phyloP scores from a whole-genome alignment of 1,139 yeast species.

The Protomyces inouyei region DNA sequence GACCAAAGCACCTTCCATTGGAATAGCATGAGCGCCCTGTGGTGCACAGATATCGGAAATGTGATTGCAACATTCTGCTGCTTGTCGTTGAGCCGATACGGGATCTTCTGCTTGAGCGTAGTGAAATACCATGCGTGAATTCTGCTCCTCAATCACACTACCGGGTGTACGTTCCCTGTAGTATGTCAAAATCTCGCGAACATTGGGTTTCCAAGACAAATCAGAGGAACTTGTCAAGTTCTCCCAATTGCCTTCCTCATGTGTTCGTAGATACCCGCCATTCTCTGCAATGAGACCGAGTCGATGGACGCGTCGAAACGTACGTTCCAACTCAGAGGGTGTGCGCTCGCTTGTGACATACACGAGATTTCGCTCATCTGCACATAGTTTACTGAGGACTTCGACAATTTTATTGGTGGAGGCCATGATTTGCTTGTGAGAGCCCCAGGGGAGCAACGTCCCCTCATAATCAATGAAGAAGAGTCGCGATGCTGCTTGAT shows the following conservation, averaged over 20 bases:
- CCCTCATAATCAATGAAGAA: slow-evolving; percentile 37
- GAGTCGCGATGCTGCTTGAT: slow-evolving; percentile 36
- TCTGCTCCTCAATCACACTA: slow-evolving; percentile 64
- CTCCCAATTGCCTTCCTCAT: slow-evolving; percentile 52
- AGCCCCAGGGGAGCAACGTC: slow-evolving; percentile 32
- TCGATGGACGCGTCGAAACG: slow-evolving; percentile 61
- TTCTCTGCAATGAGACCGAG: slow-evolving; percentile 85
- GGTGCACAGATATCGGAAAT: slow-evolving; percentile 67
- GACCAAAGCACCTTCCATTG: slow-evolving; percentile 63
- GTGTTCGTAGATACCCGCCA: slow-evolving; percentile 54
- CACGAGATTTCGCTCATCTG: slow-evolving; percentile 57
- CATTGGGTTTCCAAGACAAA: slow-evolving; percentile 58
- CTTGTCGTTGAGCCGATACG: slow-evolving; percentile 59
- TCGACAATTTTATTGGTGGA: slow-evolving; percentile 39
- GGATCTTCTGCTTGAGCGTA: slow-evolving; percentile 67
- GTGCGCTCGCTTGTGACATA: slow-evolving; percentile 49
- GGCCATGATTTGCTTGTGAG: slow-evolving; percentile 33
- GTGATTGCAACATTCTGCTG: slow-evolving; percentile 84
- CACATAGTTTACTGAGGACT: slow-evolving; percentile 47
- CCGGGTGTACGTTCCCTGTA: slow-evolving; percentile 79
- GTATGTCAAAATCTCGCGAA: slow-evolving; percentile 56
- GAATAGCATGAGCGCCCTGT: slow-evolving; percentile 70
- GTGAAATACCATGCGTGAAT: slow-evolving; percentile 68
- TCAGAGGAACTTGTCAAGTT: slow-evolving; percentile 55
- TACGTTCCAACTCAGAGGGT: slow-evolving; percentile 45